Evolutionary conservation across 1,139 yeast species (phyloP), one percentile per base, ranked within the genome.

Genomic region (Scheffersomyces quercinus): DNA sequence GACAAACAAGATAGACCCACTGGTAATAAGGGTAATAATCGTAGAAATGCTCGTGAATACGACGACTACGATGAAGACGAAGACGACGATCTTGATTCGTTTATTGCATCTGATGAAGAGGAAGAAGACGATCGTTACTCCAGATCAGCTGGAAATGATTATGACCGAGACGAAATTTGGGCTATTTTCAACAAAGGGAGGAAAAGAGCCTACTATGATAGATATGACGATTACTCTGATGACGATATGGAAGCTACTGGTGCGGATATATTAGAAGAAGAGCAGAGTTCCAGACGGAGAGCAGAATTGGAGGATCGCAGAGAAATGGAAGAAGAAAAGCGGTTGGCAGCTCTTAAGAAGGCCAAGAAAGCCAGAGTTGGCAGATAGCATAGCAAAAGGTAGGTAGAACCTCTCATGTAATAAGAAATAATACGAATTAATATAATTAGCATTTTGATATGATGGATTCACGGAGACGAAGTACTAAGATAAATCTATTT

Each of bases 231-330:
- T 44, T 82, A 83, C 41, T 72, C 67, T 35, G 75, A 77, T 30
- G 88, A 84, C 47, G 95, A 88, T 57, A 91, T 91, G 97, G 97
- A 91, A 59, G 97, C 97, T 6, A 85, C 95, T 1, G 97, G 97
- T 15, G 83, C 83, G 28, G 97, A 91, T 53, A 81, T 91, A 34
- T 68, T 89, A 36, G 88, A 80, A 42, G 98, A 91, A 58, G 98
- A 91, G 62, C 77, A 69, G 51, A 63, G 79, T 36, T 85, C 96
- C 4, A 73, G 82, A 40, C 70, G 67, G 11, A 60, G 56, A 26
- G 96, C 90, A 0, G 75, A 77, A 52, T 51, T 72, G 37, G 96
- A 88, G 57, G 96, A 88, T 54, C 70, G 72, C 43, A 65, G 70
- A 41, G 95, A 87, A 57, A 75, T 76, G 55, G 78, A 69, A 44